Evolutionary conservation across 1,284 basidiomycete genomes (phyloP).

Genomic region (Moesziomyces sp.): DNA sequence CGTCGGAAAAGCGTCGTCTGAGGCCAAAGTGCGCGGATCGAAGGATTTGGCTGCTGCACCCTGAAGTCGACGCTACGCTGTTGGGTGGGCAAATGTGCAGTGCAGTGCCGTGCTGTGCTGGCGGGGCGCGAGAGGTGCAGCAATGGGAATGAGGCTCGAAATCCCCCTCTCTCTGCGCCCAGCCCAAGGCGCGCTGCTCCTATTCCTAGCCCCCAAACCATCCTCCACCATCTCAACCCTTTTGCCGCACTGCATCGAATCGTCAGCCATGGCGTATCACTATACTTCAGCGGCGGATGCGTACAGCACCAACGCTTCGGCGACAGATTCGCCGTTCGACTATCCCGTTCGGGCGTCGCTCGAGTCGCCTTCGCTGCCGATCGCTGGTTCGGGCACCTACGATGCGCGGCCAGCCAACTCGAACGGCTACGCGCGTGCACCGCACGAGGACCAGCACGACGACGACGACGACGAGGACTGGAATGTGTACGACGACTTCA

Average conservation of each 20-base stretch:
- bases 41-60: background rate
- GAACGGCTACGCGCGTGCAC: slow-evolving; percentile 31
- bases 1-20: slow-evolving; percentile 24
- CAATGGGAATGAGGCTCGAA: background rate
- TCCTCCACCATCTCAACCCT: slow-evolving; percentile 5
- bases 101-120: background rate
- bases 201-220: background rate
- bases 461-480: slow-evolving; percentile 55
- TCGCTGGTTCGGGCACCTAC: slow-evolving; percentile 19
- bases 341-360: slow-evolving; percentile 35
- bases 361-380: slow-evolving; percentile 15
- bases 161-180: too few species aligned
- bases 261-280: slow-evolving; percentile 26
- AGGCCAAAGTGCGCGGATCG: too few species aligned
- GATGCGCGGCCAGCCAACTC: slow-evolving; percentile 27
- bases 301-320: slow-evolving; percentile 13
- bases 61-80: background rate
- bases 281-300: slow-evolving; percentile 44
- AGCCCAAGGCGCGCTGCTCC: background rate
- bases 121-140: background rate
- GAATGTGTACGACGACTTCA: slow-evolving; percentile 65
- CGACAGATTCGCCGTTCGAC: slow-evolving; percentile 12
- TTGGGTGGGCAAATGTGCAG: too few species aligned
- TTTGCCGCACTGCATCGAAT: too few species aligned
- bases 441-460: slow-evolving; percentile 20